These are phyloP conservation scores for Eimeria acervulina DNA, from an alignment of 169 alveolate genomes.

Conservation along the genomic window DNA sequence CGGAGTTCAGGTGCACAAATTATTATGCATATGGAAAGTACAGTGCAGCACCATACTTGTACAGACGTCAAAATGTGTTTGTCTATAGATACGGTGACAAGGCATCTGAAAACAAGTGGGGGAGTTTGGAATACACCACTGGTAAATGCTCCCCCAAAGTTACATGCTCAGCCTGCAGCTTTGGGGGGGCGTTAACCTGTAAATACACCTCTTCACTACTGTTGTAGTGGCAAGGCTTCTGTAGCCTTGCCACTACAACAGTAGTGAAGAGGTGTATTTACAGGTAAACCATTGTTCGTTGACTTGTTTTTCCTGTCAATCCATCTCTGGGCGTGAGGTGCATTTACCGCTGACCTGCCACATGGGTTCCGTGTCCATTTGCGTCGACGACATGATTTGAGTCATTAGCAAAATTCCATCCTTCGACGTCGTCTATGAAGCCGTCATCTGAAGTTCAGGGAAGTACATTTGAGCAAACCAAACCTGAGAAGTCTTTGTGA, in stretches of 20 bases:
- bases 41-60: not conserved
- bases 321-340: not conserved
- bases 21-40: not conserved
- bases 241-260: not conserved
- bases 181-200: too few species aligned
- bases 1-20: not conserved
- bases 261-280: not conserved
- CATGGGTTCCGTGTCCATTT: conserved; percentile 82
- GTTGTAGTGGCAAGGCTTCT: not conserved
- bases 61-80: not conserved
- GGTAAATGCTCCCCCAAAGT: too few species aligned
- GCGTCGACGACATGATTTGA: not conserved
- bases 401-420: conserved; percentile 60
- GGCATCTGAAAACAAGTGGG: too few species aligned
- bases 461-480: not conserved
- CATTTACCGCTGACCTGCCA: conserved; percentile 60
- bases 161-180: too few species aligned
- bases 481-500: not conserved
- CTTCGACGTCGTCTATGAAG: conserved; percentile 51
- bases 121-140: too few species aligned
- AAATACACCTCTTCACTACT: too few species aligned
- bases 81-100: too few species aligned
- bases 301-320: not conserved
- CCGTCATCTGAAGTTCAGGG: conserved; percentile 46
- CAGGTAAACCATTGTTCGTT: not conserved